These are phyloP conservation scores for Fusarium sp. DNA, from an alignment of 2,329 filamentous ascomycete genomes.

Conservation along the genomic window DNA sequence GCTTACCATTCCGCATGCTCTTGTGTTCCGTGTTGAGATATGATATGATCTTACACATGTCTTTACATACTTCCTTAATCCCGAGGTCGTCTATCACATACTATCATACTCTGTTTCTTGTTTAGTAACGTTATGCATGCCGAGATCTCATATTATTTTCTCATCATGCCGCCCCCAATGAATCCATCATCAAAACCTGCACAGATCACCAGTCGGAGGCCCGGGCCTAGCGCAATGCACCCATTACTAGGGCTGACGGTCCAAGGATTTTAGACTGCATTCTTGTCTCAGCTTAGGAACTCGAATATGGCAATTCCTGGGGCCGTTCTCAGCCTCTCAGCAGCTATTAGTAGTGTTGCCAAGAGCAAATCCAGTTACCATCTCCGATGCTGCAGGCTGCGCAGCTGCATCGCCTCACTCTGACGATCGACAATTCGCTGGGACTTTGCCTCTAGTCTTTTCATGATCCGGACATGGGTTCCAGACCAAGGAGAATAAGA, in stretches of 20 bases:
- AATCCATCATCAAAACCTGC: neutral
- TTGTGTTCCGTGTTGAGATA: neutral
- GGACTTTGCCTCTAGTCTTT: too few species aligned
- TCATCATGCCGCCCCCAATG: neutral
- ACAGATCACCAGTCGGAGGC: conserved; percentile 14
- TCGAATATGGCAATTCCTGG: neutral
- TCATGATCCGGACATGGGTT: neutral
- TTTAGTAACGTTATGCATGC: neutral
- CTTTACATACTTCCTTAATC: neutral
- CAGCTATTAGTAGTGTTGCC: neutral
- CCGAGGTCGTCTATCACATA: neutral
- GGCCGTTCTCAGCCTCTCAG: neutral
- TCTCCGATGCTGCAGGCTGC: neutral
- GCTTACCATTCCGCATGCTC: neutral
- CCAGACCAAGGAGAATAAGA: neutral
- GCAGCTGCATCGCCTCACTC: neutral
- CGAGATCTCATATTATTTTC: neutral
- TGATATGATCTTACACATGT: neutral
- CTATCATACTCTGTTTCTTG: neutral
- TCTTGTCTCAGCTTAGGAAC: conserved; percentile 14
- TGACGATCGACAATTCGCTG: neutral
- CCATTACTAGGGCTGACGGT: conserved; percentile 23
- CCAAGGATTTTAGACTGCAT: conserved; percentile 15
- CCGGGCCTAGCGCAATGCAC: conserved; percentile 20
- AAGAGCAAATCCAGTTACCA: neutral